Evolutionary conservation across 78 protist genomes (phyloP).

Genomic region (Dictyostelium capitatum): DNA sequence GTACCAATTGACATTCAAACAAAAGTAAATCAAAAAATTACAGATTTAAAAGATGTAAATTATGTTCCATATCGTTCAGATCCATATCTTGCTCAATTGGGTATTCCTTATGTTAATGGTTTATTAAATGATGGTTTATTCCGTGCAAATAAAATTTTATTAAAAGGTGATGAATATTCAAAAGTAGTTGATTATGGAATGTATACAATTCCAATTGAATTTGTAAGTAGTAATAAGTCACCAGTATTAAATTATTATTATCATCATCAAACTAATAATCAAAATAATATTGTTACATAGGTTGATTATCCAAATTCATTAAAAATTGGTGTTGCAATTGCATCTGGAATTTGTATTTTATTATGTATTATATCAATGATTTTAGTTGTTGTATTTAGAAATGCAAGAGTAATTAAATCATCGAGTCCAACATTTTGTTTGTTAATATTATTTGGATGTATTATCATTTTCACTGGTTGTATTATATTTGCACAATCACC

Average conservation of each 20-base stretch:
- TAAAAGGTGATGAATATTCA: not conserved
- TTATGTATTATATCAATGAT: not conserved
- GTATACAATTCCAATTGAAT: constrained; percentile 42
- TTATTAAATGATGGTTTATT: not conserved
- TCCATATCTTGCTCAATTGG: not conserved
- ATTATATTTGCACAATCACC: constrained; percentile 31
- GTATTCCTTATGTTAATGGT: not conserved
- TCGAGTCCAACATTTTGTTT: constrained; percentile 53
- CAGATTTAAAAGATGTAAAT: not conserved
- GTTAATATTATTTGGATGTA: constrained; percentile 27
- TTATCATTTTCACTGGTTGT: constrained; percentile 13
- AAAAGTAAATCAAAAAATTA: not conserved
- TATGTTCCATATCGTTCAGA: constrained; percentile 12
- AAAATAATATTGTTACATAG: not conserved
- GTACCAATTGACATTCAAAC: not conserved
- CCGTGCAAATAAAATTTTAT: not conserved
- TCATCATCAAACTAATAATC: not conserved
- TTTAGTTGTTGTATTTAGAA: not conserved
- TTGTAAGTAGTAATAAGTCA: constrained; percentile 33
- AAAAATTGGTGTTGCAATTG: constrained; percentile 26
- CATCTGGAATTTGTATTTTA: not conserved
- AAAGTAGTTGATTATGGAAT: not conserved
- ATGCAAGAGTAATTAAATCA: constrained; percentile 31
- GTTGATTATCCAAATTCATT: constrained; percentile 24
- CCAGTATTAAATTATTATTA: too few relatives aligned